Conservation (phyloP, 2,329 filamentous ascomycete species). For the Septoria petroselini region DNA sequence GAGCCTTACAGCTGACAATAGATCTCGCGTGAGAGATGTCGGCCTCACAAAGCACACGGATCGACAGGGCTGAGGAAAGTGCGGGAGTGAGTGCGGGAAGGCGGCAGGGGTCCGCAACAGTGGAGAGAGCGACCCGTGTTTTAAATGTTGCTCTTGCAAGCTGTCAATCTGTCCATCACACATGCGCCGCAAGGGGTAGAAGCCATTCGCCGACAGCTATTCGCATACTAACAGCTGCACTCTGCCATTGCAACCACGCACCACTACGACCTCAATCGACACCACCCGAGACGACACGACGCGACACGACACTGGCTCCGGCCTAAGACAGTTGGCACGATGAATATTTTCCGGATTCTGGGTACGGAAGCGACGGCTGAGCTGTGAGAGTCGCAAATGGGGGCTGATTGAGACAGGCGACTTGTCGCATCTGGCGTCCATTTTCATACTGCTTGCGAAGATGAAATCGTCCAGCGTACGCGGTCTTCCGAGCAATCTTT, state of each 20-base stretch:
- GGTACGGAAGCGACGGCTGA: constrained; percentile 47
- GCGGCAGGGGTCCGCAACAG: background rate
- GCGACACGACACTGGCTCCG: constrained; percentile 10
- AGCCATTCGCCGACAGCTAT: background rate
- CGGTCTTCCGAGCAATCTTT: constrained; percentile 15
- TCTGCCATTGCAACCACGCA: background rate
- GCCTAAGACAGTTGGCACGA: constrained; percentile 34
- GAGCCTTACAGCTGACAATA: too few relatives aligned
- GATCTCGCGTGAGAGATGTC: too few relatives aligned
- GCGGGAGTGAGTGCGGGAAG: too few relatives aligned
- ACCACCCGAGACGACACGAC: constrained; percentile 5
- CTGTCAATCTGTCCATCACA: background rate
- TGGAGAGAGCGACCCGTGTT: background rate
- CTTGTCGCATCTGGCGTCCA: constrained; percentile 90
- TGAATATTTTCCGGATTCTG: constrained; percentile 69
- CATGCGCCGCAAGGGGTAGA: constrained; percentile 7
- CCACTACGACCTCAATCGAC: constrained; percentile 2
- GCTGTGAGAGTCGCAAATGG: constrained; percentile 9
- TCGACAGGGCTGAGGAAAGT: too few relatives aligned
- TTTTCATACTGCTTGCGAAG: constrained; percentile 93
- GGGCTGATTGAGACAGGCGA: constrained; percentile 60
- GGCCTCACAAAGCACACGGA: too few relatives aligned
- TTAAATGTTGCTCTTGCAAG: constrained; percentile 2
- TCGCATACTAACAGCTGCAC: background rate
- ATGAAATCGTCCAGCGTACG: constrained; percentile 84